These are phyloP conservation scores for Tolypocladium pustulatum DNA, from an alignment of 2,329 filamentous ascomycete species.

Conservation along the genomic window DNA sequence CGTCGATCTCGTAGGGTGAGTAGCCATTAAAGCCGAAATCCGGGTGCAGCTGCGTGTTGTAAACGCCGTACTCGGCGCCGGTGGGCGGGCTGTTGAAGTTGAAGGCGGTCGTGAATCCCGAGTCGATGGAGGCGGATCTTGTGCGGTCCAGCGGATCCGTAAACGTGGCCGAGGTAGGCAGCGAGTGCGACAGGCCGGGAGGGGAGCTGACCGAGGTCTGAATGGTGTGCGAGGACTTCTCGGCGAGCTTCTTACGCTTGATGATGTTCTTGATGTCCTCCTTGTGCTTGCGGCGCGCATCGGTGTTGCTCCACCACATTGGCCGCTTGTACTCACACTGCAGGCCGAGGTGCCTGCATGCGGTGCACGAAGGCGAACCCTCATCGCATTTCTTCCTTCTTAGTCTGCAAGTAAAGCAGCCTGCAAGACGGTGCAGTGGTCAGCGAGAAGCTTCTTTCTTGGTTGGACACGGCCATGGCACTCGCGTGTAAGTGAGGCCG, in stretches of 20 bases:
- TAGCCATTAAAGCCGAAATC: conserved; percentile 50
- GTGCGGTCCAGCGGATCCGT: conserved; percentile 64
- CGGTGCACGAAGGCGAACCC: conserved; percentile 50
- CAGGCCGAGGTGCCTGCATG: conserved; percentile 66
- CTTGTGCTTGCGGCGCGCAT: conserved; percentile 76
- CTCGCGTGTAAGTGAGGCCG: conserved; percentile 18
- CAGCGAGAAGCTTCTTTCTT: background rate
- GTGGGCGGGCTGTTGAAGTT: conserved; percentile 56
- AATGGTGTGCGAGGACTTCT: conserved; percentile 60
- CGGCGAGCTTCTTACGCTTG: conserved; percentile 88
- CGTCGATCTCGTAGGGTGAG: conserved; percentile 84
- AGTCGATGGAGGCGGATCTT: conserved; percentile 69
- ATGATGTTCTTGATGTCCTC: conserved; percentile 95
- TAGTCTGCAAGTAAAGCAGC: conserved; percentile 59
- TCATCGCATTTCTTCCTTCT: conserved; percentile 62
- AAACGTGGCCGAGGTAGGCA: conserved; percentile 71
- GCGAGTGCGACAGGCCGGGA: conserved; percentile 69
- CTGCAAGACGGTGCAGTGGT: conserved; percentile 21
- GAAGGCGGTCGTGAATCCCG: conserved; percentile 64
- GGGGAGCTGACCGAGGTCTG: conserved; percentile 54
- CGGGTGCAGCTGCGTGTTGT: conserved; percentile 51
- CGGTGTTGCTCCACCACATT: conserved; percentile 94
- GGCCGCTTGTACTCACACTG: conserved; percentile 94
- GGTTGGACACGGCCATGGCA: background rate
- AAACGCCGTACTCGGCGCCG: conserved; percentile 46